These are phyloP conservation scores for Monosporascus sp. DNA, from an alignment of 2,329 filamentous ascomycete genomes.

Conservation along the genomic window DNA sequence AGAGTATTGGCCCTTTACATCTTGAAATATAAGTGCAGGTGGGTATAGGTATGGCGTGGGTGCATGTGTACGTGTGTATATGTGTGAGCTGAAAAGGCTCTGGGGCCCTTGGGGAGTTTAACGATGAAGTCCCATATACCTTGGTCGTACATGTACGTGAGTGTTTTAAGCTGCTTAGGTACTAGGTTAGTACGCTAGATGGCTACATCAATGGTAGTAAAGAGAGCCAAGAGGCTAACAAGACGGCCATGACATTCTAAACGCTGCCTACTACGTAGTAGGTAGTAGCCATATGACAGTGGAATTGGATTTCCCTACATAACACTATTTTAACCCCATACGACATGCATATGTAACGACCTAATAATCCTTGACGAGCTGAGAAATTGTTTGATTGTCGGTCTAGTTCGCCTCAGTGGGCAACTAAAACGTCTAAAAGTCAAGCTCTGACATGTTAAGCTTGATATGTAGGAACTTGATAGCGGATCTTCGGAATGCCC, in stretches of 20 bases:
- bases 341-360: neutral
- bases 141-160: too few relatives aligned
- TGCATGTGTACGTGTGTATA: neutral
- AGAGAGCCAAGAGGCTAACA: conserved; percentile 1
- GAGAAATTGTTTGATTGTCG: neutral
- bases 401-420: too few relatives aligned
- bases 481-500: too few relatives aligned
- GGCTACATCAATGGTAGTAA: neutral
- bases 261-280: too few relatives aligned
- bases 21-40: neutral
- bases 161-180: too few relatives aligned
- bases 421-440: too few relatives aligned
- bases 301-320: neutral
- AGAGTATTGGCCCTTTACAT: neutral
- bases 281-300: neutral
- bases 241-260: neutral
- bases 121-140: too few relatives aligned
- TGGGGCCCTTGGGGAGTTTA: too few relatives aligned
- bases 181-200: too few relatives aligned
- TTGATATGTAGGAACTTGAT: too few relatives aligned
- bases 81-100: too few relatives aligned
- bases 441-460: too few relatives aligned
- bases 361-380: neutral
- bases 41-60: neutral
- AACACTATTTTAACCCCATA: neutral